Conservation (phyloP, 2,329 filamentous ascomycete species). For the Hymenoscyphus fructigenus region DNA sequence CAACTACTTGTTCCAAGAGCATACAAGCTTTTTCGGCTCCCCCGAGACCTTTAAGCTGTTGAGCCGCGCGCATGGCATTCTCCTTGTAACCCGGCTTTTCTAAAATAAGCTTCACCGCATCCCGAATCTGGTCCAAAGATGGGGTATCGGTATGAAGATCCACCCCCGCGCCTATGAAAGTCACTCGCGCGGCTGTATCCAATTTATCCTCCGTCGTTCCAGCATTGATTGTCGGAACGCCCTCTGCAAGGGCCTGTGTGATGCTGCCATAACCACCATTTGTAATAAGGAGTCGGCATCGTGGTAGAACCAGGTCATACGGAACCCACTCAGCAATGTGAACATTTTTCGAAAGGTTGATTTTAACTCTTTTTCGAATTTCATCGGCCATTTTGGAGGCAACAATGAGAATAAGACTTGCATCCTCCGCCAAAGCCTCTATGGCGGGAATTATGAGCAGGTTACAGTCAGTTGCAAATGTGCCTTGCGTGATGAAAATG, state of each 20-base stretch:
- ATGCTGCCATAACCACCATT: slow-evolving; percentile 6
- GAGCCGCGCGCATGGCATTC: not conserved
- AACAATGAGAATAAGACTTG: not conserved
- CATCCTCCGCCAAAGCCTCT: not conserved
- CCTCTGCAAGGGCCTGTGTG: not conserved
- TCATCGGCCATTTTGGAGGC: not conserved
- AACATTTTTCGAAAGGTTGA: not conserved
- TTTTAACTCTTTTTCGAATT: not conserved
- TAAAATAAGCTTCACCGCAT: not conserved
- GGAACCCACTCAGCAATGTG: not conserved
- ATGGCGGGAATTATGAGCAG: not conserved
- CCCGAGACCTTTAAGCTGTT: not conserved
- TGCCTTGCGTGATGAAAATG: not conserved
- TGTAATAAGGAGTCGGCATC: slow-evolving; percentile 1
- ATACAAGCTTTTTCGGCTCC: not conserved
- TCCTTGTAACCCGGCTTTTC: not conserved
- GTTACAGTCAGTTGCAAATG: not conserved
- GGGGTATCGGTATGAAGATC: slow-evolving; percentile 3
- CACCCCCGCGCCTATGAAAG: not conserved
- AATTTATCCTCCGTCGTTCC: slow-evolving; percentile 4
- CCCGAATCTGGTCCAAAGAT: not conserved
- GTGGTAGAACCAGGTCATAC: not conserved
- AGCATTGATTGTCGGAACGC: not conserved
- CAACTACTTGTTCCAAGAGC: slow-evolving; percentile 1
- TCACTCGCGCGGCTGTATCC: slow-evolving; percentile 3